phyloP scores from a whole-genome alignment of 345 rosid species.

The Cardamine resedifolia region DNA sequence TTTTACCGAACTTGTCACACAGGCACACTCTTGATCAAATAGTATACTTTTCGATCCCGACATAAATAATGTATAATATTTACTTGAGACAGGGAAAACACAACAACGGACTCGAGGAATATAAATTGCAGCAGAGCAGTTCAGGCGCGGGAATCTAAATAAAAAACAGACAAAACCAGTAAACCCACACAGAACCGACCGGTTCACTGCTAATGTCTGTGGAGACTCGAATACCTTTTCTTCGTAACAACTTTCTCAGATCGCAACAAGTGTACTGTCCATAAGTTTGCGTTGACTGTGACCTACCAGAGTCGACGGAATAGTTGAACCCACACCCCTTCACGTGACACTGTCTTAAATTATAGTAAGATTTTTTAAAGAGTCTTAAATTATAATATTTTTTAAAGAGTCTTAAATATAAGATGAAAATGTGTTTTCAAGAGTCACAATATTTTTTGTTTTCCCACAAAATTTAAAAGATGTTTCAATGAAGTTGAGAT shows the following conservation, averaged over 20 bases:
- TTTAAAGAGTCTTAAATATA: no score
- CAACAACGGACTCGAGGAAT: conserved; percentile 2
- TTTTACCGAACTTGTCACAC: background rate
- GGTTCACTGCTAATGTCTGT: conserved; percentile 29
- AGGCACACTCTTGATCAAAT: background rate
- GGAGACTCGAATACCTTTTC: conserved; percentile 25
- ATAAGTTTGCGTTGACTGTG: conserved; percentile 18
- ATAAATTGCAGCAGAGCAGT: background rate
- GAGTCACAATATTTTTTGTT: no score
- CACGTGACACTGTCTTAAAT: conserved; percentile 29
- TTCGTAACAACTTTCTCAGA: conserved; percentile 7
- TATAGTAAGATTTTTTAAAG: no score
- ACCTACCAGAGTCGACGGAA: conserved; percentile 13
- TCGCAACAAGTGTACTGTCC: conserved; percentile 19
- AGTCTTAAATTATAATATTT: no score
- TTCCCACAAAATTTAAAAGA: no score
- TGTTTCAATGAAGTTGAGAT: no score
- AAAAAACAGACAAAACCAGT: conserved; percentile 19
- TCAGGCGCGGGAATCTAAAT: conserved; percentile 1
- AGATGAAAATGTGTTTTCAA: no score
- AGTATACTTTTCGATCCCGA: background rate
- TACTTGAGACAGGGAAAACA: background rate
- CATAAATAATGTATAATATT: background rate
- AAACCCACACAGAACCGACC: conserved; percentile 31
- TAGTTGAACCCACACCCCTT: conserved; percentile 22